Base-by-base conservation (phyloP, 495 filamentous ascomycete species). In the Thermothielavioides terrestris region DNA sequence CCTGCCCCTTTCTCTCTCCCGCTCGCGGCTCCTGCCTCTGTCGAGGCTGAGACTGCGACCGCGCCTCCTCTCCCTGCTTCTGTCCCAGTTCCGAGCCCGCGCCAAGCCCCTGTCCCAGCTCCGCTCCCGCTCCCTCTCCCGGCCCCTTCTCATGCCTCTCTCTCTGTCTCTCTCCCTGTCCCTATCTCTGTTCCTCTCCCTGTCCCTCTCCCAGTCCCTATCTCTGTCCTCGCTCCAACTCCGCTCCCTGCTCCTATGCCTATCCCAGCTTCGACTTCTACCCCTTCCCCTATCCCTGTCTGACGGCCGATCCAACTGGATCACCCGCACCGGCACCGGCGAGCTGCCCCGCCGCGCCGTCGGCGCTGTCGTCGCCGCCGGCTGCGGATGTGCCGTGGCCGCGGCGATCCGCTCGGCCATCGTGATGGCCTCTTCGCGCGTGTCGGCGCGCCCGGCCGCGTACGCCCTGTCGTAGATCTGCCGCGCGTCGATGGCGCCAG, bases 391-490 rank as follows among this genome's bases (percentile, higher is more conserved):
- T n/a, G n/a, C n/a, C n/a, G n/a, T 34, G 23, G 50, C 50, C 1
- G 41, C 36, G 2, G 50, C 45, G 15, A 57, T 44, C 4, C 46
- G 37, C 22, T 57, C 55, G 2, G 46, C 42, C 37, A 54, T 50
- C 12, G 20, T 12, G 26, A 45, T 18, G 11, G 46, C 46, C 8
- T 56, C 54, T 5, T 18, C 38, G 6, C 43, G 26, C 12, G 17
- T 42, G 27, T 51, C 51, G 6, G 38, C 51, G 11, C 44, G 49
- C 12, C 52, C 56, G 23, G 52, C 56, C 2, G 31, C 34, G 30
- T 56, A 56, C 31, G 48, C 57, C 10, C 15, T 48, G 21, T 32
- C 44, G 44, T 47, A 34, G 23, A 26, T 22, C 17, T 22, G 31
- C 22, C 20, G 27, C 12, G 34, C 4, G 39, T 32, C 17, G 40